Base-by-base conservation (phyloP, 495 filamentous ascomycete genomes). In the Penicillium steckii region DNA sequence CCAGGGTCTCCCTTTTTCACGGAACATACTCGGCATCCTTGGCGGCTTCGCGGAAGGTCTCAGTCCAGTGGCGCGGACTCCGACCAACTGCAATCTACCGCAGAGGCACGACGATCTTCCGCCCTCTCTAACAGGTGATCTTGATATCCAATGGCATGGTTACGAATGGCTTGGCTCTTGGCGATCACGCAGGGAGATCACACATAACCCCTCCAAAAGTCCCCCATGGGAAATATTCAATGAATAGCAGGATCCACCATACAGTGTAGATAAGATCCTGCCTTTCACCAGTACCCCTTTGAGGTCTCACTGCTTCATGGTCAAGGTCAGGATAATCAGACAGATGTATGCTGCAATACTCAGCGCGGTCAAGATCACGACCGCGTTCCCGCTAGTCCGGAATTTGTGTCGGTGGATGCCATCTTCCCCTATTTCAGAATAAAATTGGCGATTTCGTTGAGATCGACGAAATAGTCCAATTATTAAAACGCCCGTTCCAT, bases 371-470 rank as follows among this genome's bases (percentile, higher is more conserved):
- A 97, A 76, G 46, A 93, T 73, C n/a, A 91, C 78, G 21, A 97
- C 88, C 7, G 73, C 76, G 62, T 80, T 79, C 18, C 92, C 91
- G 68, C 89, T 94, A 8, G 91, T 97, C 56, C 94, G 81, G 66
- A 98, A 97, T 59, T 83, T 90, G 69, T 88, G 89, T 53, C 78
- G 72, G 51, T 78, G 75, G 51, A 88, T 62, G 1, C 86, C 82
- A 71, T 87, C 84, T 46, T 83, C 82, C 42, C 83, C 83, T 26
- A 84, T 62, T 68, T 91, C 85, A 35, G 83, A 85, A 67, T 97
- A 97, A 69, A 98, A 97, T 66, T 97, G 92, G 45, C 80, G 80
- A 66, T 98, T 97, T 51, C 94, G 95, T 62, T 95, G 85, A 53
- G 90, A 86, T 50, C 95, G 82, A 13, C 94, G 79, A 64, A 90